phyloP scores from a whole-genome alignment of 1,139 yeast species.

The Suhomyces bribrorum region DNA sequence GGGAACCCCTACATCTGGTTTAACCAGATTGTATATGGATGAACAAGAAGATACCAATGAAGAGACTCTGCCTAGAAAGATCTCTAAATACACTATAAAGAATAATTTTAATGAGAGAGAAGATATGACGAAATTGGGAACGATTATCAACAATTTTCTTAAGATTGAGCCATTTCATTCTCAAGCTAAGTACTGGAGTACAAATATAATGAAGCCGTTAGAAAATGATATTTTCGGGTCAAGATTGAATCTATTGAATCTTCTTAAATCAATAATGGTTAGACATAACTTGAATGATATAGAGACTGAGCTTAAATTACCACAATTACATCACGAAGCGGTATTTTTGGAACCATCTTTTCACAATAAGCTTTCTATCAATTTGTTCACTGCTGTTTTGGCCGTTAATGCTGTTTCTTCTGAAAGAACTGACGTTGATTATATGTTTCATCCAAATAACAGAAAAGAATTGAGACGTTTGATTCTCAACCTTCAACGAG shows the following conservation, averaged over 20 bases:
- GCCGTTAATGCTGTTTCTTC: conserved; percentile 76
- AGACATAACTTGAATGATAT: conserved; percentile 57
- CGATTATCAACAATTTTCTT: conserved; percentile 53
- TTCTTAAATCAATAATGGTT: conserved; percentile 51
- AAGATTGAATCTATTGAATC: conserved; percentile 35
- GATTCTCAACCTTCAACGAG: conserved; percentile 61
- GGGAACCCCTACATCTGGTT: conserved; percentile 74
- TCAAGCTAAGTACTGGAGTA: conserved; percentile 49
- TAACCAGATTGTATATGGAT: conserved; percentile 59
- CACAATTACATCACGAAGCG: conserved; percentile 58
- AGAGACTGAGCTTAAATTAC: conserved; percentile 56
- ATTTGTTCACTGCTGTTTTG: conserved; percentile 63
- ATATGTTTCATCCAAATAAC: conserved; percentile 67
- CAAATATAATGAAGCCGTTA: conserved; percentile 51
- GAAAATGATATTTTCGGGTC: conserved; percentile 40
- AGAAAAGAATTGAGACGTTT: conserved; percentile 55
- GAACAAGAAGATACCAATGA: conserved; percentile 43
- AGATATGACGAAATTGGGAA: conserved; percentile 57
- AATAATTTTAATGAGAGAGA: conserved; percentile 41
- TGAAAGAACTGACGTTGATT: conserved; percentile 64
- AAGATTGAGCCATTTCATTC: conserved; percentile 60
- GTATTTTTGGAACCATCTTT: conserved; percentile 60
- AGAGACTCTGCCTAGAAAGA: conserved; percentile 19
- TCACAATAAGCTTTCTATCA: conserved; percentile 60
- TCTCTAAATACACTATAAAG: conserved; percentile 40